phyloP scores from a whole-genome alignment of 2,329 filamentous ascomycete species.

The Nemania abortiva region DNA sequence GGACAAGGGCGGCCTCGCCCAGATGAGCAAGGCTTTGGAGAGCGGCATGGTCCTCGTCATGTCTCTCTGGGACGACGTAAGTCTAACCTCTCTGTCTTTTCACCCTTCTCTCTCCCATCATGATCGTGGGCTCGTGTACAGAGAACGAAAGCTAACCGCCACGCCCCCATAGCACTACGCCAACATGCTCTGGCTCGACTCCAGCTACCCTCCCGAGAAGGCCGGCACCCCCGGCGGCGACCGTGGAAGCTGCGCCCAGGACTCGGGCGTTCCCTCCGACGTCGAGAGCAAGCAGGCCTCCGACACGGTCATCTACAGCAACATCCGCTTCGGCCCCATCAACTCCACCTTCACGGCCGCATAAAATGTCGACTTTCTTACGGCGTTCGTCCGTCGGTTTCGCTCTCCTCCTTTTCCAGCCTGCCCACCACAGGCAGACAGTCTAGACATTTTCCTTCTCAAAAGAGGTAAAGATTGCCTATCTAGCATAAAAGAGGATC shows the following conservation, averaged over 20 bases:
- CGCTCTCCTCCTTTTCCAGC: background rate
- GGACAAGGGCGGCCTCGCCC: slow-evolving; percentile 63
- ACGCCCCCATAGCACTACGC: slow-evolving; percentile 56
- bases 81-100: slow-evolving; percentile 16
- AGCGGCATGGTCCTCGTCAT: slow-evolving; percentile 72
- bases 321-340: slow-evolving; percentile 62
- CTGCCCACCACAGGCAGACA: background rate
- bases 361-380: slow-evolving; percentile 1
- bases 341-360: slow-evolving; percentile 56
- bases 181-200: slow-evolving; percentile 73
- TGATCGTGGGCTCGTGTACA: background rate
- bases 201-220: slow-evolving; percentile 58
- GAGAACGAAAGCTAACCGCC: slow-evolving; percentile 17
- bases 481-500: background rate
- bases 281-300: slow-evolving; percentile 56
- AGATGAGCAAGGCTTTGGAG: slow-evolving; percentile 64
- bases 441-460: background rate
- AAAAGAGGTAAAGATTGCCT: background rate
- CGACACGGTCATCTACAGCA: slow-evolving; percentile 60
- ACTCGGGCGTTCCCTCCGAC: slow-evolving; percentile 59
- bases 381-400: background rate
- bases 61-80: slow-evolving; percentile 68
- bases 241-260: slow-evolving; percentile 60
- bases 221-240: slow-evolving; percentile 55
- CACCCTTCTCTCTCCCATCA: background rate